Base-by-base conservation (phyloP, 305 asterid species). In the Plantago coronopus region DNA sequence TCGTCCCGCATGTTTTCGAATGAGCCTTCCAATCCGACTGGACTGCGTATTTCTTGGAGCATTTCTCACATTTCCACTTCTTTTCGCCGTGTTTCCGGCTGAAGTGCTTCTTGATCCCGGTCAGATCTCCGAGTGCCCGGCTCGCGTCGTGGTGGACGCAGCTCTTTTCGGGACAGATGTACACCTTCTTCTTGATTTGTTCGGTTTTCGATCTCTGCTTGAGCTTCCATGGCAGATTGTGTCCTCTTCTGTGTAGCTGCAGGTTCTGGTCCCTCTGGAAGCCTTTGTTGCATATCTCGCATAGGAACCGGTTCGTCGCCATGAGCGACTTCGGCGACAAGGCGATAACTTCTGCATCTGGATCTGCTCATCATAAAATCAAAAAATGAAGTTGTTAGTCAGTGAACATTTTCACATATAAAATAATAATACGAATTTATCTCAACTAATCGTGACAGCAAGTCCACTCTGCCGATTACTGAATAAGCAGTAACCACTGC, bases 1-100 rank as follows among this genome's bases (percentile, higher is more conserved):
- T 72, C 50, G 90, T 81, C 12, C 90, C 90, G 51, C 90, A 83
- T 48, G 83, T 83, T 53, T 83, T 83, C 13, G 82, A 70, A 65
- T 83, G 91, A 55, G 91, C 91, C 71, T 83, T 83, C 87, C 85
- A 83, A 61, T 83, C 91, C 0, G 91, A 83, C 42, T 78, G 83
- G 47, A 83, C 91, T 0, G 91, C 91, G 27, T 83, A 83, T 44
- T 78, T 83, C 74, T 83, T 81, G 9, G 88, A 79, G 68, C 85
- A 81, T 47, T 81, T 81, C 15, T 78, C 88, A 64, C 88, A 82
- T 54, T 82, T 82, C 83, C 82, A 79, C 64, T 82, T 82, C 76
- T 82, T 79, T 54, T 79, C 88, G 1, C 83, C 88, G 48, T 81
- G 88, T 57, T 83, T 81, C 19, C 91, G 67, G 61, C 83, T 76